Percentiles rank a stretch among this genome's conserved stretches.
Evolutionary conservation across 2,329 filamentous ascomycete species (phyloP).

Genomic region (Aspergillus fumigatiaffinis): DNA sequence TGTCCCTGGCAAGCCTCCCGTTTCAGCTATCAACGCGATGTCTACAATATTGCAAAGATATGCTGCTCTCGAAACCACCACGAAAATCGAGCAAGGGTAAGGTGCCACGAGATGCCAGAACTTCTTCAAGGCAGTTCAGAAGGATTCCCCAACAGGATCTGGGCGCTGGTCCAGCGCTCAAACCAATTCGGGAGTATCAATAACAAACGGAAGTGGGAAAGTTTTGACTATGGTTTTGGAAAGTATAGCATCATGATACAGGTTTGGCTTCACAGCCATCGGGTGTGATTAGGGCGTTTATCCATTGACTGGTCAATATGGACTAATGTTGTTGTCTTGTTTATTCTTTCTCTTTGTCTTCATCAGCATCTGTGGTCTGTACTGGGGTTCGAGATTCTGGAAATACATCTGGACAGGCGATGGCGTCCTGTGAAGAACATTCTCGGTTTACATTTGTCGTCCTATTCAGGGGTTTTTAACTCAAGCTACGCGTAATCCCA

Average conservation of each 20-base stretch:
- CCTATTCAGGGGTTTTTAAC: background rate
- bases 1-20: constrained; percentile 31
- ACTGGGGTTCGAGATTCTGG: background rate
- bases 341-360: background rate
- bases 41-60: constrained; percentile 10
- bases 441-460: background rate
- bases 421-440: background rate
- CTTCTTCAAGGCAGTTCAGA: constrained; percentile 4
- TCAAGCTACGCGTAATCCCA: background rate
- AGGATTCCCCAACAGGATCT: constrained; percentile 3
- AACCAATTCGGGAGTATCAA: constrained; percentile 6
- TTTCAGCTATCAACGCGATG: constrained; percentile 19
- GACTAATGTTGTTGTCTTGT: background rate
- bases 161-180: background rate
- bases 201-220: background rate
- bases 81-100: constrained; percentile 21
- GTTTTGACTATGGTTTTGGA: background rate
- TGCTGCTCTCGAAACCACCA: constrained; percentile 1
- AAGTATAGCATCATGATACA: background rate
- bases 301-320: background rate
- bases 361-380: too few relatives aligned
- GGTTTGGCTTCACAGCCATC: background rate
- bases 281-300: background rate
- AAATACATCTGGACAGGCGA: background rate
- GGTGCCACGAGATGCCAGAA: constrained; percentile 6